Percentiles rank a stretch among this genome's conserved stretches.
Conservation (phyloP, 148 eudicot species). For the Chenopodium album region DNA sequence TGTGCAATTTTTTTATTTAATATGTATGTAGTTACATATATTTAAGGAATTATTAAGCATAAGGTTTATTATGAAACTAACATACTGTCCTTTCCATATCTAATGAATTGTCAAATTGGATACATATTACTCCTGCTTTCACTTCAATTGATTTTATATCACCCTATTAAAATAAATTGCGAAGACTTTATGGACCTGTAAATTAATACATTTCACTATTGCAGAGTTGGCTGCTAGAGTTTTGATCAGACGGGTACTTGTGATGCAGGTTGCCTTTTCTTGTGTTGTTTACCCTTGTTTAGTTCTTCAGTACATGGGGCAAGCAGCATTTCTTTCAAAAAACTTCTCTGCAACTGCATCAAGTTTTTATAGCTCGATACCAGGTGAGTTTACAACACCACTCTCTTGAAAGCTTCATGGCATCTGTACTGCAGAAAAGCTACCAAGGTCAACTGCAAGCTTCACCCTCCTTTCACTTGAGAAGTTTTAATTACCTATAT, state of each 20-base stretch:
- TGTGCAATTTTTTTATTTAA: no score
- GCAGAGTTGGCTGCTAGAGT: neutral
- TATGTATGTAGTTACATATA: no score
- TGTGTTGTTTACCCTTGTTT: conserved; percentile 54
- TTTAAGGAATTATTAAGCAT: no score
- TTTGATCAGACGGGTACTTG: neutral
- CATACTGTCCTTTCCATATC: no score
- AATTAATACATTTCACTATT: neutral
- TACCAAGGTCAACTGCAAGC: no score
- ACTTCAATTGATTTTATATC: neutral
- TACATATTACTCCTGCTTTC: neutral
- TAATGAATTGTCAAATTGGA: neutral
- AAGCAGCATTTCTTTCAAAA: conserved; percentile 50
- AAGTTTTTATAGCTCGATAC: conserved; percentile 43
- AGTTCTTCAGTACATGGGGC: conserved; percentile 58
- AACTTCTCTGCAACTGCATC: conserved; percentile 27
- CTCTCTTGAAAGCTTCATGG: neutral
- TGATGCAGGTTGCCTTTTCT: conserved; percentile 45
- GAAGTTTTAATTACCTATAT: no score
- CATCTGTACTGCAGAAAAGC: neutral
- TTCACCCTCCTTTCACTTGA: no score
- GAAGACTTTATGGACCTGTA: neutral
- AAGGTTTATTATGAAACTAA: no score
- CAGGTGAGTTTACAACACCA: conserved; percentile 31
- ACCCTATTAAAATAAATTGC: neutral